Evolutionary conservation across 768 basidiomycete species (phyloP), one percentile per base, ranked within the genome.

Genomic region (Trichaptum fuscoviolaceum): DNA sequence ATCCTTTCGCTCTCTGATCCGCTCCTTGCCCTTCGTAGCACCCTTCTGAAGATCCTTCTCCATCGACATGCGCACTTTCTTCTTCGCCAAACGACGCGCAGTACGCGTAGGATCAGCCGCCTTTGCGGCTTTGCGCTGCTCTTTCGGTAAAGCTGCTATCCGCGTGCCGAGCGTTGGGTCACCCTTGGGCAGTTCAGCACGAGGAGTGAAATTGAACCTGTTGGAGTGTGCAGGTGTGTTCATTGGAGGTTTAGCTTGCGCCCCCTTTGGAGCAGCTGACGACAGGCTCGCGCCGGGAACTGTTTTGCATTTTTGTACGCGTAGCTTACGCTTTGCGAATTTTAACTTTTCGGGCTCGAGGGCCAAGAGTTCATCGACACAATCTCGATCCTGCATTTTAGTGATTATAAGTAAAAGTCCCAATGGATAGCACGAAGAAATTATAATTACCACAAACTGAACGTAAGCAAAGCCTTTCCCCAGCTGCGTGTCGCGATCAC

Each of bases 401-500:
- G 8, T 3, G 8, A 30, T 30, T 63, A 18, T 59, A 57, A 30
- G 7, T 1, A 52, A 60, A 24, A 62, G 27, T 62, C 1, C 61
- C 30, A 65, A 30, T 63, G 20, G 20, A 63, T 60, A 27, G 61
- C 1, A 20, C 57, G 26, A 62, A 67, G 68, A 42, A 30, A 42
- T 15, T 23, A 62, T 26, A 81, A 90, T 68, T 75, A 96, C 96
- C 65, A 80, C 75, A 69, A 98, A 93, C 71, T 94, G 89, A 23
- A 99, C 88, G 72, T 98, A 97, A 10, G 91, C 94, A 75, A 98
- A 96, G 5, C 96, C 96, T 77, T 96, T 97, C 15, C 96, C 96
- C 17, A 98, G 84, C 70, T 95, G 94, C 0, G 94, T 97, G 67
- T 92, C 93, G 70, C 87, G 87, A 75, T 99, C 96, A 61, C 93